Conservation (phyloP, 768 basidiomycete genomes). For the Mycena maculata region DNA sequence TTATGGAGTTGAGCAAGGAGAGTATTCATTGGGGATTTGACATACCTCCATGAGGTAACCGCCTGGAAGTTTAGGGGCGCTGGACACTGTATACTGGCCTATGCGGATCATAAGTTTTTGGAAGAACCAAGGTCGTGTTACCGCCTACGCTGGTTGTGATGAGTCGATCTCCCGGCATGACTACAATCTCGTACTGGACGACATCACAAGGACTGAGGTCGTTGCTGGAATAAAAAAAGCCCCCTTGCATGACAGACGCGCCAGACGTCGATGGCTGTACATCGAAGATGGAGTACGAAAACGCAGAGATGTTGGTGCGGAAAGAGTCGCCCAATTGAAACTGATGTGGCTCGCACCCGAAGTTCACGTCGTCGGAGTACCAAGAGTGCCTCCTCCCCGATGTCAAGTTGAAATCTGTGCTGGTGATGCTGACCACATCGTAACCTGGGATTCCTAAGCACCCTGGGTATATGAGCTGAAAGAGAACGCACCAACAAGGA, state of each 20-base stretch:
- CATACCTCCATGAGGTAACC: constrained; percentile 19
- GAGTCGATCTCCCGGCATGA: constrained; percentile 30
- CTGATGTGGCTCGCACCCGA: constrained; percentile 26
- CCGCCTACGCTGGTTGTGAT: constrained; percentile 17
- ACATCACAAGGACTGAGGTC: constrained; percentile 27
- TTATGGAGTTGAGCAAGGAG: not conserved
- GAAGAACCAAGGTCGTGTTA: not conserved
- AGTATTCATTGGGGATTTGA: not conserved
- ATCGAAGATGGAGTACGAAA: constrained; percentile 30
- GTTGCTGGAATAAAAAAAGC: constrained; percentile 20
- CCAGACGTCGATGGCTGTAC: not conserved
- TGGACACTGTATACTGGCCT: constrained; percentile 23
- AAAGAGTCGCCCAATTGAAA: constrained; percentile 34
- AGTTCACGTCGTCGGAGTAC: not conserved
- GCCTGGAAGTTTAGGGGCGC: constrained; percentile 14
- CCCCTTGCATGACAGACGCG: not conserved
- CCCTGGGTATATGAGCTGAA: not conserved
- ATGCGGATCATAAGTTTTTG: not conserved
- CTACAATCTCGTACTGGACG: constrained; percentile 14
- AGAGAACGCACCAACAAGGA: constrained; percentile 22
- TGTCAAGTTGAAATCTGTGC: constrained; percentile 19
- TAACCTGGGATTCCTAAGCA: constrained; percentile 20
- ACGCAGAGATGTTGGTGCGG: constrained; percentile 33
- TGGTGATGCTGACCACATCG: constrained; percentile 31
- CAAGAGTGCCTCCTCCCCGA: not conserved